Evolutionary conservation across 192 early-diverging fungal genomes (phyloP).

Genomic region (Coemansia sp.): DNA sequence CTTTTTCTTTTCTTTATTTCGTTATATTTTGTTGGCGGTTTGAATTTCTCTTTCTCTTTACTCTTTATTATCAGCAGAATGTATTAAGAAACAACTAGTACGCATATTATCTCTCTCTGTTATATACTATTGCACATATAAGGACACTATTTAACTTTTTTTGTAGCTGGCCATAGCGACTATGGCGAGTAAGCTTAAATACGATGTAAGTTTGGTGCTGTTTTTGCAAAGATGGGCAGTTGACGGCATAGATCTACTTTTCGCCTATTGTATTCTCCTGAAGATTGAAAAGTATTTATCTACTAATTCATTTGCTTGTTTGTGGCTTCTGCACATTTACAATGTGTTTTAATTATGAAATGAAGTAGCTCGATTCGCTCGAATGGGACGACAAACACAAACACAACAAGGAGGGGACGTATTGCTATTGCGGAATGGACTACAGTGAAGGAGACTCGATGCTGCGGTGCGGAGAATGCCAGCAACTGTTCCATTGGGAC

Average conservation of each 20-base stretch:
- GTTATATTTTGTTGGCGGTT: neutral
- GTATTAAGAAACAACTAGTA: neutral
- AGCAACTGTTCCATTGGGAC: conserved; percentile 72
- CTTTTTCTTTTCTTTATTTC: too few relatives aligned
- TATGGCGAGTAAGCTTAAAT: conserved; percentile 50
- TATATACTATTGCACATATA: neutral
- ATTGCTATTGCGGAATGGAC: conserved; percentile 81
- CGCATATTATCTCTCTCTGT: neutral
- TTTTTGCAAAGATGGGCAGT: neutral
- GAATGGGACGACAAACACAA: conserved; percentile 59
- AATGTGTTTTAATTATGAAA: neutral
- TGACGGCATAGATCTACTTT: neutral
- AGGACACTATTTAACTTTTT: neutral
- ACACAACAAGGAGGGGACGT: conserved; percentile 65
- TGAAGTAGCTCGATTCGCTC: conserved; percentile 40
- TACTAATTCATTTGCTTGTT: neutral
- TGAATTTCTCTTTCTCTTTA: neutral
- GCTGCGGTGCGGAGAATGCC: conserved; percentile 66
- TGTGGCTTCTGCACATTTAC: neutral
- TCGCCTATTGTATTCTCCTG: too few relatives aligned
- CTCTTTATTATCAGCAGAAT: neutral
- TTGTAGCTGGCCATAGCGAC: neutral
- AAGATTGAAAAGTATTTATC: neutral
- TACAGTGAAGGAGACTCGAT: conserved; percentile 62
- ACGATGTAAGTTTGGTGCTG: conserved; percentile 29